Evolutionary conservation across 2,329 filamentous ascomycete genomes (phyloP).

Genomic region (Teratosphaeria pseudoeucalypti): DNA sequence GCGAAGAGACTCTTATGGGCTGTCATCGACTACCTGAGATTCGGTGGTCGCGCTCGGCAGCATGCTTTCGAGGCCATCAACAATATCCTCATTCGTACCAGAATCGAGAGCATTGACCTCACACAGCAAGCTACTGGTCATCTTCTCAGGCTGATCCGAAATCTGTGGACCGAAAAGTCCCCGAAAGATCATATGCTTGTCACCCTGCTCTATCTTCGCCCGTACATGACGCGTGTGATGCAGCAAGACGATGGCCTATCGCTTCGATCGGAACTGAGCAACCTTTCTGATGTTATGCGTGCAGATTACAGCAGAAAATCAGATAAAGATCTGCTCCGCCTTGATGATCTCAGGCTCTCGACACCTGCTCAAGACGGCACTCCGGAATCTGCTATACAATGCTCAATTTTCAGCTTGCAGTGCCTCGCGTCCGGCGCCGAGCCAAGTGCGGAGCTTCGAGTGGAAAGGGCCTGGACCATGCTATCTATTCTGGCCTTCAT

Average conservation of each 20-base stretch:
- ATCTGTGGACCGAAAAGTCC: slow-evolving; percentile 51
- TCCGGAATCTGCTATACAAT: neutral
- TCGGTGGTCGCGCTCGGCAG: slow-evolving; percentile 45
- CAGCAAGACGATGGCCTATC: slow-evolving; percentile 9
- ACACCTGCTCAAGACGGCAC: neutral
- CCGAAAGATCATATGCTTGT: slow-evolving; percentile 62
- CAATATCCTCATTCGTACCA: slow-evolving; percentile 51
- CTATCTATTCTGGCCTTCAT: slow-evolving; percentile 31
- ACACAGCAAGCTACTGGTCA: slow-evolving; percentile 50
- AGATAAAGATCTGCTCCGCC: slow-evolving; percentile 60
- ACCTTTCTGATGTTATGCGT: slow-evolving; percentile 62
- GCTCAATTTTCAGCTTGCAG: slow-evolving; percentile 11
- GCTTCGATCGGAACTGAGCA: slow-evolving; percentile 41
- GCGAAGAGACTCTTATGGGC: slow-evolving; percentile 9
- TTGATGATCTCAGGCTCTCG: slow-evolving; percentile 58
- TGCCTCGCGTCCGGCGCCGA: slow-evolving; percentile 24
- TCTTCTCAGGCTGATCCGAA: slow-evolving; percentile 59
- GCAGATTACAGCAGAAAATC: slow-evolving; percentile 65
- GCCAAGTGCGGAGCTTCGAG: neutral
- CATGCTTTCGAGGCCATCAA: slow-evolving; percentile 69
- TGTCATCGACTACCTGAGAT: slow-evolving; percentile 43
- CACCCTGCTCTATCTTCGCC: slow-evolving; percentile 52
- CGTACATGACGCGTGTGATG: slow-evolving; percentile 29
- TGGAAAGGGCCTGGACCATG: slow-evolving; percentile 23
- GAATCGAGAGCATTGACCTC: slow-evolving; percentile 58